Base-by-base conservation (phyloP, 163 green algal species). In the Chlamydomonas reinhardtii region DNA sequence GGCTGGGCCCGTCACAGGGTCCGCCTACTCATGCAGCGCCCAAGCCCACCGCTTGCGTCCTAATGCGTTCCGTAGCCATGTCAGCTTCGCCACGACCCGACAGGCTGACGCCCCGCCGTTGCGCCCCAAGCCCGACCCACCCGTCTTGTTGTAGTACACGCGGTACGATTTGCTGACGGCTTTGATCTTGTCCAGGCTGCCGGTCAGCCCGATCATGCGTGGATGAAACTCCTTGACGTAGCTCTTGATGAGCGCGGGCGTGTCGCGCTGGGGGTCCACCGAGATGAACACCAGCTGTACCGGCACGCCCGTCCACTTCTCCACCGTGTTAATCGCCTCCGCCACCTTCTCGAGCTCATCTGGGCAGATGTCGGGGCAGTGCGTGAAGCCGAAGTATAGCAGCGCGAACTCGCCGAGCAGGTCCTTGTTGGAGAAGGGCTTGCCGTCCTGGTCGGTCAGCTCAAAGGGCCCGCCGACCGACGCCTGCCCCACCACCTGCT, bases 381-480 rank as follows among this genome's bases (percentile, higher is more conserved):
- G 91, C 16, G 98, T 99, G 93, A 99, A 99, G 29, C 98, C 98
- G 93, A 99, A 99, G 89, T 99, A 99, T 0, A 99, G 86, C 76
- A 99, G 79, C n/a, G 91, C 93, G 88, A 97, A 99, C 43, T 95
- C 85, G 34, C 98, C 98, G 25, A 93, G 87, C 43, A 99, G 86
- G 86, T 99, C 90, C 59, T 94, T 92, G 78, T 98, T 84, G 0
- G 92, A 97, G 72, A 99, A 98, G 0, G 83, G 77, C 82, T 97
- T 97, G 64, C 95, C 95, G 48, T 96, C 68, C 48, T 94, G 87
- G 89, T 99, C 95, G 24, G 95, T 87, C 17, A 99, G 91, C 2
- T 95, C 65, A 82, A 99, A 99, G 0, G 96, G 94, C 5, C 98
- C 98, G 34, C 98, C 98, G 43, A 99, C 97, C 1, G 95, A 91